Base-by-base conservation (phyloP, 768 basidiomycete genomes). In the Boletus rubroflammeus region DNA sequence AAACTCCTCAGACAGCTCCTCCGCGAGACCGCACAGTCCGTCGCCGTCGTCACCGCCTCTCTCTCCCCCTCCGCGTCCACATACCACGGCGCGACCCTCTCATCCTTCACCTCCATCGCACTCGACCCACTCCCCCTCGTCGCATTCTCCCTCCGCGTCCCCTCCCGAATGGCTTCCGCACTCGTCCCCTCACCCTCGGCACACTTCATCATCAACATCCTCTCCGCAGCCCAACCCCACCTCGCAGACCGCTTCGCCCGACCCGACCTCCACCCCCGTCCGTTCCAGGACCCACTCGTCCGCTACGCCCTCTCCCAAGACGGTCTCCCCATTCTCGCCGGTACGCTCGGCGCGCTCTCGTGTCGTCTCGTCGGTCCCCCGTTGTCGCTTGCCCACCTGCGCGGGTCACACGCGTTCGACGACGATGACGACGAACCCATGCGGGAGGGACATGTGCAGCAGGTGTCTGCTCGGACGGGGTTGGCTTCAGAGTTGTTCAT, bases 41-140 rank as follows among this genome's bases (percentile, higher is more conserved):
- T 96, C 34, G 88, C 90, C 3, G 84, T 96, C 51, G 81, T 94
- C 58, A 91, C 93, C 3, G 82, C 90, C 1, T 70, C 78, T 61
- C 79, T 87, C 75, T 82, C 55, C 21, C 47, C 38, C n/a, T 39
- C 39, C n/a, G 11, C 41, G 2, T 42, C 61, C 7, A 60, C 53
- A 10, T 92, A 81, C 63, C 94, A 97, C 69, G 94, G 95, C 60
- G 93, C 93, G 21, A 98, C 95, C 1, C 78, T 98, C 31, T 95
- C 95, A 9, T 96, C 93, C 1, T 93, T 98, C 67, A 84, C 92
- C 21, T 93, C 93, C 28, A 84, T 98, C 64, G 84, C 95, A 3
- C 83, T 98, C 78, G 83, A 93, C 60, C 95, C 95, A 2, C 75
- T 84, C 60, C 93, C 94, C 0, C 81, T 97, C 53, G 81, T 98